These are phyloP conservation scores for Chlorella sp. DNA, from an alignment of 139 green algal species.

Conservation along the genomic window DNA sequence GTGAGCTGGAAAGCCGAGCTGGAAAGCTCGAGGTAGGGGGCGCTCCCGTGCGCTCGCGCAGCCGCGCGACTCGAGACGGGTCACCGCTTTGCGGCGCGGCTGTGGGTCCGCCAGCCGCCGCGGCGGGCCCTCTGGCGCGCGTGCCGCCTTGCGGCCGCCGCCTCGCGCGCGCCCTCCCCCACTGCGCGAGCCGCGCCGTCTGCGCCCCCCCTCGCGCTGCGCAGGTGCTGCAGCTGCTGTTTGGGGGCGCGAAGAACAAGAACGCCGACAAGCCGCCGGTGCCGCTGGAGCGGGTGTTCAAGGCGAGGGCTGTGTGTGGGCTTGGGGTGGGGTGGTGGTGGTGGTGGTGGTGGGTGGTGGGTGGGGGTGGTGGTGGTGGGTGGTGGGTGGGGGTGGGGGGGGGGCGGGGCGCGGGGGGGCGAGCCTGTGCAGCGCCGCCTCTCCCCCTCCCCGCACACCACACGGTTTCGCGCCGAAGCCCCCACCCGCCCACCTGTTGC, in stretches of 20 bases:
- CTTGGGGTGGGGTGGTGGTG: background rate
- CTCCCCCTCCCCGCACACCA: background rate
- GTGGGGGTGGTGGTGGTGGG: conserved; percentile 8
- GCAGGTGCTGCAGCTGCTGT: conserved; percentile 85
- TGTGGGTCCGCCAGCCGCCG: background rate
- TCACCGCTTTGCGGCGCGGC: too few species aligned
- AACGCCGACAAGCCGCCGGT: conserved; percentile 39
- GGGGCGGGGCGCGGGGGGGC: background rate
- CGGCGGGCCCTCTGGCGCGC: background rate
- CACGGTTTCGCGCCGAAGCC: background rate
- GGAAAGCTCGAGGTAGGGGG: too few species aligned
- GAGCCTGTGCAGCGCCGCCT: background rate
- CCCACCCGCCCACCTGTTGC: background rate
- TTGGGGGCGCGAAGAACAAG: conserved; percentile 62
- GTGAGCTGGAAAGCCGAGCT: background rate
- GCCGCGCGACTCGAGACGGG: too few species aligned
- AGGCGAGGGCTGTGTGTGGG: conserved; percentile 42
- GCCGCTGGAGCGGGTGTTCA: conserved; percentile 48
- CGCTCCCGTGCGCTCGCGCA: too few species aligned
- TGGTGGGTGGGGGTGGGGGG: background rate
- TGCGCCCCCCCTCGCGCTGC: background rate
- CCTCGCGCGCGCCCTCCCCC: background rate
- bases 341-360: background rate
- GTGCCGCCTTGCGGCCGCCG: background rate
- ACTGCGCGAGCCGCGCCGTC: background rate